Percentiles rank a stretch among this genome's conserved stretches.
phyloP scores from a whole-genome alignment of 164 flowering plant genomes.

The Malania oleifera region DNA sequence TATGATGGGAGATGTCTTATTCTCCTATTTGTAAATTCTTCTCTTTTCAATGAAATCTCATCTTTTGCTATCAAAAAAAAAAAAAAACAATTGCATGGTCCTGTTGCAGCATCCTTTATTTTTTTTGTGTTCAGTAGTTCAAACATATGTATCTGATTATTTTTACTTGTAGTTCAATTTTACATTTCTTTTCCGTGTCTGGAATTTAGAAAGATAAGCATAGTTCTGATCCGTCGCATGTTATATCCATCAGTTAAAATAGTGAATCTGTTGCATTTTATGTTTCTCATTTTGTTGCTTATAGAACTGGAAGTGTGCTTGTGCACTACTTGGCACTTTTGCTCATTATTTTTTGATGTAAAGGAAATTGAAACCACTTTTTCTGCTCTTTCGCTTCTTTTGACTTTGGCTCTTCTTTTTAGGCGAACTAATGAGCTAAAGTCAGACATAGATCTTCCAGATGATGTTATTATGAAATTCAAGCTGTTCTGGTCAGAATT shows the following conservation, averaged over 20 bases:
- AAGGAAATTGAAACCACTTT: too few species aligned
- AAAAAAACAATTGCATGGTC: too few species aligned
- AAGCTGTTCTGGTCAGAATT: slow-evolving; percentile 75
- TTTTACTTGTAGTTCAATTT: too few species aligned
- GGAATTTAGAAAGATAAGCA: too few species aligned
- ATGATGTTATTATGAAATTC: slow-evolving; percentile 55
- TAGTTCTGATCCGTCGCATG: too few species aligned
- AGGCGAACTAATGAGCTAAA: slow-evolving; percentile 90
- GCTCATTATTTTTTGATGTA: background rate
- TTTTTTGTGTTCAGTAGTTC: background rate
- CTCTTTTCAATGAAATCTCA: too few species aligned
- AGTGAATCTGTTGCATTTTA: background rate
- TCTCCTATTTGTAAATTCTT: too few species aligned
- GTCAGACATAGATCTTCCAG: slow-evolving; percentile 68
- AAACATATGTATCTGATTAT: too few species aligned
- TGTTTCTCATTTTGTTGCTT: background rate
- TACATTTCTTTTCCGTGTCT: too few species aligned
- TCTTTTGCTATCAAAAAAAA: too few species aligned
- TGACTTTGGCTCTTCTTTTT: slow-evolving; percentile 5
- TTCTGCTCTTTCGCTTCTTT: slow-evolving; percentile 2
- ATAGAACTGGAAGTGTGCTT: background rate
- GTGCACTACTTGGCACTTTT: slow-evolving; percentile 11
- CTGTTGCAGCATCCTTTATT: background rate
- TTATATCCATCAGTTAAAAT: too few species aligned
- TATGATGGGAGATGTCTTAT: too few species aligned